These are phyloP conservation scores for Rhodotorula graminis DNA, from an alignment of 768 basidiomycete genomes.

Conservation along the genomic window DNA sequence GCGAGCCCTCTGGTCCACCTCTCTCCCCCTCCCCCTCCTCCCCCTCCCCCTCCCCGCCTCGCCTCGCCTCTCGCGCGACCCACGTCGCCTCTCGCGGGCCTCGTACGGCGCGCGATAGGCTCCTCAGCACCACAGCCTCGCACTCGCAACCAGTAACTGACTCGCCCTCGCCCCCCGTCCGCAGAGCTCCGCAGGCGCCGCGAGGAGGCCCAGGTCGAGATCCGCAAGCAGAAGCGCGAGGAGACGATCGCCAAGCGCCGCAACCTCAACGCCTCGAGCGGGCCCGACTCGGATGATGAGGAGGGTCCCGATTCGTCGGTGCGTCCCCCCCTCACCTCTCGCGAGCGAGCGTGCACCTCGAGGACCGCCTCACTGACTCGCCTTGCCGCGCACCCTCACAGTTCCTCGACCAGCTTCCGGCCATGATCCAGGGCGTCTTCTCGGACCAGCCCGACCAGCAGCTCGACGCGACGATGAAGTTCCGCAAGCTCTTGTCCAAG, in stretches of 20 bases:
- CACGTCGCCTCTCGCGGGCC: no score
- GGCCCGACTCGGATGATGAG: constrained; percentile 89
- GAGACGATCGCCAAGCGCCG: constrained; percentile 97
- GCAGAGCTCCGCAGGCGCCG: constrained; percentile 84
- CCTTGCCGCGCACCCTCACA: not conserved
- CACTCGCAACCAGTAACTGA: no score
- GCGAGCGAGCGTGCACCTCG: not conserved
- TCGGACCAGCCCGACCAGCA: constrained; percentile 86
- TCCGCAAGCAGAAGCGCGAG: constrained; percentile 94
- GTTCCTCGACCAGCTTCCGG: constrained; percentile 56
- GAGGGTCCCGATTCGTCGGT: constrained; percentile 63
- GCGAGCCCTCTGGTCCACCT: not conserved
- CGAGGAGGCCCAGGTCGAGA: constrained; percentile 98
- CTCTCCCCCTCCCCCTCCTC: not conserved
- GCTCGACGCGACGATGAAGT: constrained; percentile 94
- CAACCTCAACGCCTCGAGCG: constrained; percentile 62
- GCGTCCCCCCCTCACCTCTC: constrained; percentile 55
- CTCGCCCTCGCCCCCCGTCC: not conserved
- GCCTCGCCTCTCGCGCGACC: not conserved
- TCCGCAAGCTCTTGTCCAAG: constrained; percentile 96
- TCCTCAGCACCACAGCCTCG: no score
- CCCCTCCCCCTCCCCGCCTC: not conserved
- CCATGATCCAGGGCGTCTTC: constrained; percentile 86
- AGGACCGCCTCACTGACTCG: not conserved
- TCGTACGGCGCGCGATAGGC: no score